Percentiles rank a stretch among this genome's conserved stretches.
phyloP scores from a whole-genome alignment of 2,329 filamentous ascomycete species.

The Trichophyton benhamiae region DNA sequence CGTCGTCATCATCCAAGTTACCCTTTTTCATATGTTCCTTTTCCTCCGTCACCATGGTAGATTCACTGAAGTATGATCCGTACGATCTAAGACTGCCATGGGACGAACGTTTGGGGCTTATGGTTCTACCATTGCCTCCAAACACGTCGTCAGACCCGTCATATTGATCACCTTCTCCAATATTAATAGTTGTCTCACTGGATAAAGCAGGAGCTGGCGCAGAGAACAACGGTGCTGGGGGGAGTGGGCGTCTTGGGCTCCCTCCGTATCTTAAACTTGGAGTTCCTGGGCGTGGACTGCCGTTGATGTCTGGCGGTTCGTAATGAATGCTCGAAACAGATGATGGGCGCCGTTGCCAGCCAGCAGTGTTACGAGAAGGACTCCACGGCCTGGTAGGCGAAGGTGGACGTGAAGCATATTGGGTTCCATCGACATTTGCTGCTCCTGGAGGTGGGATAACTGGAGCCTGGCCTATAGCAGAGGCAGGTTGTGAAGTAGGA shows the following conservation, averaged over 20 bases:
- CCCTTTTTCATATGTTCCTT: conserved; percentile 32
- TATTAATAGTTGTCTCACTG: conserved; percentile 34
- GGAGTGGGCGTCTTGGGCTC: conserved; percentile 73
- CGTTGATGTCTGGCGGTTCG: conserved; percentile 79
- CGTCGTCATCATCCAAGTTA: conserved; percentile 35
- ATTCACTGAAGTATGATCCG: conserved; percentile 50
- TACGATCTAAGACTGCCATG: conserved; percentile 50
- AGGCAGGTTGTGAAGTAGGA: conserved; percentile 29
- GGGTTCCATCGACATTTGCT: conserved; percentile 24
- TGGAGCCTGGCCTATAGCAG: conserved; percentile 31
- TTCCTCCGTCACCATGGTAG: conserved; percentile 46
- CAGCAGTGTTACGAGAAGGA: conserved; percentile 40
- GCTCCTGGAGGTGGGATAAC: conserved; percentile 30
- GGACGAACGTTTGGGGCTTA: conserved; percentile 42
- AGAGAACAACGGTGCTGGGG: conserved; percentile 75
- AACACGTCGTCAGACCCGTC: conserved; percentile 70
- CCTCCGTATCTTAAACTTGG: conserved; percentile 81
- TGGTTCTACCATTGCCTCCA: conserved; percentile 34
- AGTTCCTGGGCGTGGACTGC: conserved; percentile 78
- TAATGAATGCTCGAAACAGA: conserved; percentile 53
- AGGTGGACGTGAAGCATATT: conserved; percentile 27
- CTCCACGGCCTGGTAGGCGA: conserved; percentile 43
- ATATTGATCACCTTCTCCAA: conserved; percentile 35
- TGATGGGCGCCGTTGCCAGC: conserved; percentile 60
- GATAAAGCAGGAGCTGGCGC: conserved; percentile 30